Conservation (phyloP, 129 eudicot genomes). For the Flaveria robusta region DNA sequence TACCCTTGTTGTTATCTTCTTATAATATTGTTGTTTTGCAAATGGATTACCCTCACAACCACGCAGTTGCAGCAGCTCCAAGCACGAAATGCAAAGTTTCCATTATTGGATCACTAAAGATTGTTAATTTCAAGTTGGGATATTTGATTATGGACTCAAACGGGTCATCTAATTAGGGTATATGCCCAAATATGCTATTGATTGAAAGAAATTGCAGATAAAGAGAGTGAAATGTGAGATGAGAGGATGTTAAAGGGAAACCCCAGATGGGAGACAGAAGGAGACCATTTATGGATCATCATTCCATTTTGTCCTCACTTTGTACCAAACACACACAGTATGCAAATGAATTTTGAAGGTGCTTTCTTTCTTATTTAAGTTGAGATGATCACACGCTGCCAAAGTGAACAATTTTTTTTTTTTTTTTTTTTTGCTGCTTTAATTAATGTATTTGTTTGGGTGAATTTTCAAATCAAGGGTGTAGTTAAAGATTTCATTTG, state of each 20-base stretch:
- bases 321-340: constrained; percentile 25
- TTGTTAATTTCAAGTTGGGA: constrained; percentile 29
- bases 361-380: constrained; percentile 31
- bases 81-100: constrained; percentile 61
- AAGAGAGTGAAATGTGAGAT: constrained; percentile 22
- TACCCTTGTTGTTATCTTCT: constrained; percentile 46
- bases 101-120: constrained; percentile 54
- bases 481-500: too few relatives aligned
- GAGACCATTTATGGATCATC: constrained; percentile 54
- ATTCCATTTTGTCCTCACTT: constrained; percentile 36
- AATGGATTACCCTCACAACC: constrained; percentile 49
- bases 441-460: constrained; percentile 22
- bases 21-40: not conserved
- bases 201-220: constrained; percentile 14
- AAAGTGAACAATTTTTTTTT: constrained; percentile 13
- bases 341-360: constrained; percentile 19
- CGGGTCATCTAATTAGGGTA: not conserved
- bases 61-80: constrained; percentile 61
- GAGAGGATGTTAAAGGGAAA: constrained; percentile 33
- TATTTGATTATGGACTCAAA: not conserved
- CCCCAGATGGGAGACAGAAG: constrained; percentile 59
- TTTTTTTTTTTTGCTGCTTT: too few relatives aligned
- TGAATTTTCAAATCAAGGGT: constrained; percentile 11
- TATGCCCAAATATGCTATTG: not conserved
- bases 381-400: constrained; percentile 33